phyloP scores from a whole-genome alignment of 208 protist species.

The Blechomonas ayalai region DNA sequence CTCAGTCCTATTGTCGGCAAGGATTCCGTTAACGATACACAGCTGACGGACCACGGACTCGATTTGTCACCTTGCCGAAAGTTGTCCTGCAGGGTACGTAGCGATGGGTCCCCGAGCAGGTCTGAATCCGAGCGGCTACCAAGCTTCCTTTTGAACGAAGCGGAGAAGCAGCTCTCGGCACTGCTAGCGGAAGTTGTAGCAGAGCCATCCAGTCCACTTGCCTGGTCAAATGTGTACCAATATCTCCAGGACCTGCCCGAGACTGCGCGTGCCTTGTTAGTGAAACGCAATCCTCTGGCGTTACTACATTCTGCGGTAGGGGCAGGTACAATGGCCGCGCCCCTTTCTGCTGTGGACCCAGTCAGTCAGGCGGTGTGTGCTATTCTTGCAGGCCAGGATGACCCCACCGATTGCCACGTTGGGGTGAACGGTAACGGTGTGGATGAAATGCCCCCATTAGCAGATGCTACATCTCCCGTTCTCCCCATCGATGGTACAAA shows the following conservation, averaged over 20 bases:
- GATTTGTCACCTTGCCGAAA: no score
- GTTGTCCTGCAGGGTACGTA: no score
- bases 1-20: no score
- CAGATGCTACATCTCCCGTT: no score
- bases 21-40: no score
- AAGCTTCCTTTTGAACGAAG: conserved; percentile 11
- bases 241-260: conserved; percentile 31
- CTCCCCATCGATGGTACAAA: no score
- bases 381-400: not conserved
- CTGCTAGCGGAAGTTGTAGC: conserved; percentile 11
- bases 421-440: not conserved
- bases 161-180: conserved; percentile 17
- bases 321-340: not conserved
- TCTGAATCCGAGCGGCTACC: no score
- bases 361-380: not conserved
- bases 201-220: conserved; percentile 1
- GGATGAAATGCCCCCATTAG: no score
- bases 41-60: no score
- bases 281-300: conserved; percentile 9
- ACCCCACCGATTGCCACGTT: not conserved
- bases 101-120: no score
- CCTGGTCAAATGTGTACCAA: conserved; percentile 38
- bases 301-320: conserved; percentile 1
- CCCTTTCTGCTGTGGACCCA: not conserved
- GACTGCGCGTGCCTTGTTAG: conserved; percentile 2